phyloP scores from a whole-genome alignment of 805 yeast genomes.

The Lachancea cidri region DNA sequence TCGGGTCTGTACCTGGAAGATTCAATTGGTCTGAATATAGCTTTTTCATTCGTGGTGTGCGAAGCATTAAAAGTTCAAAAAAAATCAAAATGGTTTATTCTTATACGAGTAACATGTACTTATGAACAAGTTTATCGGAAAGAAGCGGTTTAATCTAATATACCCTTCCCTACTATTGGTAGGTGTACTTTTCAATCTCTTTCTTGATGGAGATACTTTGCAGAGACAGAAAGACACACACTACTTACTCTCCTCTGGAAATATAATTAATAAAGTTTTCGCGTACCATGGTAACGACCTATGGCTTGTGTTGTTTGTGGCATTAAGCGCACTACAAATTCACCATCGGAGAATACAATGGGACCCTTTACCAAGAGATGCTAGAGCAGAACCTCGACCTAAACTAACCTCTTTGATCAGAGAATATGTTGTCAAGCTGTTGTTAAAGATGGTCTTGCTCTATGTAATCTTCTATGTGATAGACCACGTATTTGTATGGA shows the following conservation, averaged over 20 bases:
- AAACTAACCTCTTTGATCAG: constrained; percentile 10
- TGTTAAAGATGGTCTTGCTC: constrained; percentile 23
- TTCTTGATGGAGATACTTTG: constrained; percentile 17
- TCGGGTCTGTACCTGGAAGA: constrained; percentile 60
- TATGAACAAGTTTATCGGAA: constrained; percentile 5
- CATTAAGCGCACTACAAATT: constrained; percentile 19
- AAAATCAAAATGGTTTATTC: not conserved
- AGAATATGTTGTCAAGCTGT: constrained; percentile 22
- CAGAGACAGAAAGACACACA: constrained; percentile 15
- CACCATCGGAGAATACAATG: constrained; percentile 8
- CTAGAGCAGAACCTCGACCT: constrained; percentile 1
- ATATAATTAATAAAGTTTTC: constrained; percentile 30
- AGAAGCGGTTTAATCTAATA: constrained; percentile 3
- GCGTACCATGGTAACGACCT: constrained; percentile 34
- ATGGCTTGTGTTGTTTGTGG: constrained; percentile 24
- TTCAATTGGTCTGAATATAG: constrained; percentile 68
- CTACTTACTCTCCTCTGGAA: constrained; percentile 25
- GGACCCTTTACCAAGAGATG: constrained; percentile 14
- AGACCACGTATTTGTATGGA: constrained; percentile 29
- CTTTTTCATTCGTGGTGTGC: not conserved
- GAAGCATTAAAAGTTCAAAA: not conserved
- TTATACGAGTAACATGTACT: not conserved
- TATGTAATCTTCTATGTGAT: constrained; percentile 26
- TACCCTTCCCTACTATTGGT: constrained; percentile 16
- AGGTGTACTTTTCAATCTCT: constrained; percentile 18